These are phyloP conservation scores for Irpex sp. DNA, from an alignment of 1,284 basidiomycete species.

Conservation along the genomic window DNA sequence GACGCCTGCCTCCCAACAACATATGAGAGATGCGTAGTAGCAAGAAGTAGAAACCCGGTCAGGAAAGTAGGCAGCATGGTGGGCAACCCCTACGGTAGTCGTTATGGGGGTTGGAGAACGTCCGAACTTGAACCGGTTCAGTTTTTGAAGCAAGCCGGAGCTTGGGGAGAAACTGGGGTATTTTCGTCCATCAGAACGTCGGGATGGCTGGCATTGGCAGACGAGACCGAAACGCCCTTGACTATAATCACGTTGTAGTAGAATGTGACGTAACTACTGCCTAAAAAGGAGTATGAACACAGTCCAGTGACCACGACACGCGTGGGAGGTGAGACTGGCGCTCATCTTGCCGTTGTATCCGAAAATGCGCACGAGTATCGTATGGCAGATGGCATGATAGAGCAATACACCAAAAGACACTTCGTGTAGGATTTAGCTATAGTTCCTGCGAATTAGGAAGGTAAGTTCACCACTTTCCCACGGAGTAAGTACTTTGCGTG, in stretches of 20 bases:
- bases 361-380: no score
- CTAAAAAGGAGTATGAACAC: background rate
- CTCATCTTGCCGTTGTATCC: no score
- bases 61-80: constrained; percentile 2
- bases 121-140: constrained; percentile 5
- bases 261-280: background rate
- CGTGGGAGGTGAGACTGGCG: background rate
- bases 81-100: background rate
- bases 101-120: background rate
- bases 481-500: no score
- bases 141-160: background rate
- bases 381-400: no score
- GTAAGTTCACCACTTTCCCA: background rate
- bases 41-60: background rate
- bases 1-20: background rate
- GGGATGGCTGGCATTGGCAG: background rate
- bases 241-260: background rate
- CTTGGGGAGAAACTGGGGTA: background rate
- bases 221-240: background rate
- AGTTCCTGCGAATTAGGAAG: background rate
- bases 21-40: background rate
- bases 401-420: background rate
- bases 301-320: background rate
- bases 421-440: background rate
- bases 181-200: background rate